Base-by-base conservation (phyloP, 805 yeast species). In the Hanseniaspora thailandica region DNA sequence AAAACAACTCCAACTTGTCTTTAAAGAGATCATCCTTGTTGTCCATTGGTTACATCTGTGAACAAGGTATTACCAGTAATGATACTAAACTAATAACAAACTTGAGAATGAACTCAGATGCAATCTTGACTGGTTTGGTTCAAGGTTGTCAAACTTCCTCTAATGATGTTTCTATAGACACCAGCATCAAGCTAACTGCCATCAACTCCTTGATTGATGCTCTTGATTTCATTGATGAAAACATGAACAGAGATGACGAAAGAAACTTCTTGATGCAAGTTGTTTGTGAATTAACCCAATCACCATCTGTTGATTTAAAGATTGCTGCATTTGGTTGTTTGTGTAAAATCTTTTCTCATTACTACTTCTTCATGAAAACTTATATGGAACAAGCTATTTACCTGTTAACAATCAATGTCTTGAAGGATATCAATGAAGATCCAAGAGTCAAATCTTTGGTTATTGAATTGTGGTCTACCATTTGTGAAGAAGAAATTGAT, bases 391-490 rank as follows among this genome's bases (percentile, higher is more conserved):
- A 86, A 72, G 98, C 98, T 1, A 71, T 93, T 51, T 93, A 84
- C 61, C 86, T 87, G 17, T 75, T 93, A 55, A 89, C 97, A 4
- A 88, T 90, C 43, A 70, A 81, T 20, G 97, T 97, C 43, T 93
- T 93, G 96, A 82, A 82, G 68, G 47, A 50, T 30, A 82, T 87
- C 55, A 59, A 62, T 6, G 64, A 70, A 33, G 84, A 86, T 69
- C 95, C 85, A 62, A 78, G 78, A 61, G 97, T 93, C 30, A 84
- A 96, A 1, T 87, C 97, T 65, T 89, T 90, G 97, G 97, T 98
- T 30, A 93, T 93, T 55, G 98, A 93, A 71, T 90, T 93, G 67
- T 93, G 98, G 98, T 81, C 90, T 56, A 87, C 98, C n/a, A 93
- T 93, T n/a, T 89, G 97, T 72, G 98, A 93, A 71, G 96, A 84